Base-by-base conservation (phyloP, 2,329 filamentous ascomycete species). In the Colletotrichum sp. region DNA sequence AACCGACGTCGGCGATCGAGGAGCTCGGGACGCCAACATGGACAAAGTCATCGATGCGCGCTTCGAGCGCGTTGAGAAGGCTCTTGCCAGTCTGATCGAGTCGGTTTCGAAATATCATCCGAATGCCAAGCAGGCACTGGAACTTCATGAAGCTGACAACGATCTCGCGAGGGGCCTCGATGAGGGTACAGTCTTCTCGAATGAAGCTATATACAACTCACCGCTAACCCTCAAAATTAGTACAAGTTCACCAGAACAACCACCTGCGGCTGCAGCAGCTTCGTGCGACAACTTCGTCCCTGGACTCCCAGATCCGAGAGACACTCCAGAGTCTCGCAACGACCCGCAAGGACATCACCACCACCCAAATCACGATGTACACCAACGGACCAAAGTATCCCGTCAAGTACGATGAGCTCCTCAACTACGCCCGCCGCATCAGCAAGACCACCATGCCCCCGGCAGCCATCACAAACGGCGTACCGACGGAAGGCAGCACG, bases 31-130 rank as follows among this genome's bases (percentile, higher is more conserved):
- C 34, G 13, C 12, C 25, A 71, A 15, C 34, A 95, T 95, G 93
- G 91, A 95, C 78, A 88, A 88, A 63, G 85, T 89, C 65, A 88
- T 95, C 8, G 91, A 94, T 78, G 82, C 81, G 62, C 91, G 90
- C 80, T 93, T 95, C 76, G 91, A 93, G 82, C 90, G 92, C 65
- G 87, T 95, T 34, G 93, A 94, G 80, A 91, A 90, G 80, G 91
- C 92, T 1, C 87, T 98, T 25, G 89, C 90, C 15, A 92, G 88
- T 32, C 88, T 98, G 39, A 93, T 96, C 79, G 94, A 96, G 82
- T 96, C 95, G 1, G 94, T 98, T 77, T 90, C 94, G 8, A 94
- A 95, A 78, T 96, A 96, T 85, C 95, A 96, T 80, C 95, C 95
- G 1, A 95, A 93, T 8, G 87, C 91, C 6, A 85, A 88, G 44